These are phyloP conservation scores for Olyra latifolia DNA, from an alignment of 176 grass and related monocot genomes.

Conservation along the genomic window DNA sequence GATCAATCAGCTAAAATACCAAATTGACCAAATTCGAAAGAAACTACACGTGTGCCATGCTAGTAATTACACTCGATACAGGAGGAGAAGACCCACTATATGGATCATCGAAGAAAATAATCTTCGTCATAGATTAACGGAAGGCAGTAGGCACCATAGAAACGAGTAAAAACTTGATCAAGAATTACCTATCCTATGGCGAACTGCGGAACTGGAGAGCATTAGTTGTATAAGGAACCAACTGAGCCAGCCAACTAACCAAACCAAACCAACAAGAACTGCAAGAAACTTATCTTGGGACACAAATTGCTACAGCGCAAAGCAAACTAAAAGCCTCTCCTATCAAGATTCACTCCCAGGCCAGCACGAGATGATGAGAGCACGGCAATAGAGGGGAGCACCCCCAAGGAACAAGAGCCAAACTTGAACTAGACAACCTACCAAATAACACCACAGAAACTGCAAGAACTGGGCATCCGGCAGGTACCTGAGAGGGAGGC, in stretches of 20 bases:
- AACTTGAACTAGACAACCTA: background rate
- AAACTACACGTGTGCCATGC: background rate
- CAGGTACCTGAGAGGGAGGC: conserved; percentile 20
- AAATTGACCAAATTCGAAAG: background rate
- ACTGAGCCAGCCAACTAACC: background rate
- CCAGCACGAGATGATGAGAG: background rate
- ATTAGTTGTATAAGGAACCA: background rate
- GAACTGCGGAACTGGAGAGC: background rate
- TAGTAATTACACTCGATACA: background rate
- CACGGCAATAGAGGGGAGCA: background rate
- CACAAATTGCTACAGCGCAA: background rate
- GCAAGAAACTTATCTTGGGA: background rate
- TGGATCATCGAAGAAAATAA: background rate
- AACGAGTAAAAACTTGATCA: background rate
- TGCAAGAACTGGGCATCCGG: background rate
- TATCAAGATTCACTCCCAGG: background rate
- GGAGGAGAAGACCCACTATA: background rate
- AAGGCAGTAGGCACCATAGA: background rate
- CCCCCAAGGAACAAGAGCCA: background rate
- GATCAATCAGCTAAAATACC: background rate
- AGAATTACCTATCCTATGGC: background rate
- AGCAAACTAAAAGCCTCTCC: background rate
- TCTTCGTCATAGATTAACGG: background rate
- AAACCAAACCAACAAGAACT: background rate
- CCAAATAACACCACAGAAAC: background rate